Conservation (phyloP, 106 monocot genomes). For the Xerophyta viscosa region DNA sequence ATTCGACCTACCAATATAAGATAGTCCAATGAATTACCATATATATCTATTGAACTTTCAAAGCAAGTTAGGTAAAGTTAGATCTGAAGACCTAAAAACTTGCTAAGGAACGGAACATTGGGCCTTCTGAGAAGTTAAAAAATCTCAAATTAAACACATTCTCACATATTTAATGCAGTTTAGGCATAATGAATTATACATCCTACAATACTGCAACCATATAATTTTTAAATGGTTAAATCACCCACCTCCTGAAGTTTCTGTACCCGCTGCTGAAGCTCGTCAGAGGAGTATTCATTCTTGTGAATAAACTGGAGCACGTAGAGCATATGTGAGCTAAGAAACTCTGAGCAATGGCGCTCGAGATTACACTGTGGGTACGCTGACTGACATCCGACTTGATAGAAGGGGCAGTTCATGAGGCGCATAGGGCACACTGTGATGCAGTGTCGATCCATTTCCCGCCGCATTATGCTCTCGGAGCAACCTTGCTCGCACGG, state of each 20-base stretch:
- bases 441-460: constrained; percentile 76
- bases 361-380: constrained; percentile 28
- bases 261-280: constrained; percentile 21
- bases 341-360: constrained; percentile 41
- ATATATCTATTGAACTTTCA: too few species aligned
- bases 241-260: constrained; percentile 43
- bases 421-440: constrained; percentile 64
- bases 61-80: too few species aligned
- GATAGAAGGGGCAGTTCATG: constrained; percentile 60
- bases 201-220: too few species aligned
- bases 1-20: too few species aligned
- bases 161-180: too few species aligned
- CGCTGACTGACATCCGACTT: constrained; percentile 37
- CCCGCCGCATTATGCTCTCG: constrained; percentile 30
- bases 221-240: too few species aligned
- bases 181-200: too few species aligned
- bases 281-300: constrained; percentile 27
- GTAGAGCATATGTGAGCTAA: constrained; percentile 32
- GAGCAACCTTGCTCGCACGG: constrained; percentile 50
- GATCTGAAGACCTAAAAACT: too few species aligned
- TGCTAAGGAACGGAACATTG: too few species aligned
- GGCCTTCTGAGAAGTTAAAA: too few species aligned
- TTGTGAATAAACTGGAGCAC: constrained; percentile 36
- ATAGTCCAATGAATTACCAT: too few species aligned
- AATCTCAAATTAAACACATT: too few species aligned